phyloP scores from a whole-genome alignment of 306 rosid species.

The Trichosanthes cucumerina region DNA sequence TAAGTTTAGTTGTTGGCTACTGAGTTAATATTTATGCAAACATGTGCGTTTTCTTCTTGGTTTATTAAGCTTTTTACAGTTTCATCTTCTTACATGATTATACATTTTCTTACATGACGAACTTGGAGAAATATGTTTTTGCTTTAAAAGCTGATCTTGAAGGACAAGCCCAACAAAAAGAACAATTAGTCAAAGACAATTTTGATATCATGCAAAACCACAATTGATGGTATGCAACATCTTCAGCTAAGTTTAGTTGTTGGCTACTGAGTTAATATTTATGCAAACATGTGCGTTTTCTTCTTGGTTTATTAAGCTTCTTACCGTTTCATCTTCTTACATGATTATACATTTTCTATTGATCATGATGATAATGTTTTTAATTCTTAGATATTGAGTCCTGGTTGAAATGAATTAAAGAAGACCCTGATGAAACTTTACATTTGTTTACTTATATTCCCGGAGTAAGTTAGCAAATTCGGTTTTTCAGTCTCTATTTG shows the following conservation, averaged over 20 bases:
- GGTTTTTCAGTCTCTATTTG: constrained; percentile 85
- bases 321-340: not conserved
- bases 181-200: constrained; percentile 93
- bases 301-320: not conserved
- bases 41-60: not conserved
- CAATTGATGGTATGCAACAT: constrained; percentile 72
- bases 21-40: not conserved
- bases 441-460: constrained; percentile 74
- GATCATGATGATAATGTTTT: constrained; percentile 19
- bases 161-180: constrained; percentile 84
- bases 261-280: constrained; percentile 1
- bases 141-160: constrained; percentile 79
- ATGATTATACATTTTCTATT: constrained; percentile 6
- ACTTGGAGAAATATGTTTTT: constrained; percentile 69
- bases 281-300: not conserved
- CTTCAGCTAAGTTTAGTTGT: constrained; percentile 13
- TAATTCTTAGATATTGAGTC: constrained; percentile 77
- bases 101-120: no score
- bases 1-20: constrained; percentile 7
- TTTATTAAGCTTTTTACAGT: not conserved
- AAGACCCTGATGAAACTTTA: constrained; percentile 93
- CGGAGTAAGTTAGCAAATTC: constrained; percentile 74
- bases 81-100: not conserved
- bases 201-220: constrained; percentile 99
- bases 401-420: constrained; percentile 79